phyloP scores from a whole-genome alignment of 2,329 filamentous ascomycete genomes.

The Lachnellula willkommii region DNA sequence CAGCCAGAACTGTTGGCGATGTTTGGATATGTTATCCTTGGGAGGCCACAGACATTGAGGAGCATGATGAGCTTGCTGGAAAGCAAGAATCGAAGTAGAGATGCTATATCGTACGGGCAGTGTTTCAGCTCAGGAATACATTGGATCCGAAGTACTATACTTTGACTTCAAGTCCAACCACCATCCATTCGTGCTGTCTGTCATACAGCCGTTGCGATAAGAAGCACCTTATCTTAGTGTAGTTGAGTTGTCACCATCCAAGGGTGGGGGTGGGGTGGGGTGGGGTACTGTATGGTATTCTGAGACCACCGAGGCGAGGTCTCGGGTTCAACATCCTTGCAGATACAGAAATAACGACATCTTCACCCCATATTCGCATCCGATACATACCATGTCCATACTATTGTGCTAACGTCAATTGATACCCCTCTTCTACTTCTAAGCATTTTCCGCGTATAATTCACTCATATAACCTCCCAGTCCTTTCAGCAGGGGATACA shows the following conservation, averaged over 20 bases:
- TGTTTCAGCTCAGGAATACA: background rate
- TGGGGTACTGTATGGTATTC: no score
- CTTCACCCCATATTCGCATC: no score
- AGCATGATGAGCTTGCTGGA: constrained; percentile 70
- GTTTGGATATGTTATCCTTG: constrained; percentile 99
- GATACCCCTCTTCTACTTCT: no score
- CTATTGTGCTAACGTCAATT: no score
- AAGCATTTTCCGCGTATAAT: no score
- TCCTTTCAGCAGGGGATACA: background rate
- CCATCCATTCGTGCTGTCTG: no score
- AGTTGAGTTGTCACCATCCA: background rate
- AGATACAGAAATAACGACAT: no score
- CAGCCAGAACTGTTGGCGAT: constrained; percentile 83
- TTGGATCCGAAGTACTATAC: background rate
- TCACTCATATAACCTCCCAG: no score
- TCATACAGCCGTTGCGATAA: no score
- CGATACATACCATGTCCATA: no score
- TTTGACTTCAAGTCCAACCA: background rate
- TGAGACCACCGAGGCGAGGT: background rate
- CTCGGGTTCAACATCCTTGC: no score
- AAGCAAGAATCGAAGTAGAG: constrained; percentile 21
- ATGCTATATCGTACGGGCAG: background rate
- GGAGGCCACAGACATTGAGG: constrained; percentile 91
- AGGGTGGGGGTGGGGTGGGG: background rate
- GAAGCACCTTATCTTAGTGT: background rate